These are phyloP conservation scores for Neurospora sp. DNA, from an alignment of 495 filamentous ascomycete species.

Conservation along the genomic window DNA sequence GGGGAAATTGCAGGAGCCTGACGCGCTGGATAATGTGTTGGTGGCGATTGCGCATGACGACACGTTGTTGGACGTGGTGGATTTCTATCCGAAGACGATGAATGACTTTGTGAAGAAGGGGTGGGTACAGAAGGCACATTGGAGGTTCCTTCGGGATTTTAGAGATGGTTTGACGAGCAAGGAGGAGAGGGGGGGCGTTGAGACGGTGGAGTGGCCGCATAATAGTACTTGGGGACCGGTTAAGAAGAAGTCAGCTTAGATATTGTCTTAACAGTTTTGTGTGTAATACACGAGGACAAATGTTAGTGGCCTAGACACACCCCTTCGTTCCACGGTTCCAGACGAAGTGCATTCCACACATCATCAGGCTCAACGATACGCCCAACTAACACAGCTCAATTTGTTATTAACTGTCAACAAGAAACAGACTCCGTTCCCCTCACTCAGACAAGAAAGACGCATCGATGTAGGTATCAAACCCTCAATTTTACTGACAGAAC, in stretches of 20 bases:
- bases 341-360: background rate
- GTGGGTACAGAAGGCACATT: constrained; percentile 38
- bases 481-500: background rate
- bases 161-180: background rate
- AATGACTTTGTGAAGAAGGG: constrained; percentile 42
- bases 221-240: background rate
- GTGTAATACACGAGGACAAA: background rate
- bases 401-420: background rate
- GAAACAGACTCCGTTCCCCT: background rate
- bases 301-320: background rate
- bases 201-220: background rate
- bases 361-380: background rate
- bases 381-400: background rate
- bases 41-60: constrained; percentile 45
- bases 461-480: background rate
- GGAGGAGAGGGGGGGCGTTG: background rate
- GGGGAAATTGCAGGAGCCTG: constrained; percentile 34
- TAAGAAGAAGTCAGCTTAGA: background rate
- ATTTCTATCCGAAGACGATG: constrained; percentile 39
- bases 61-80: constrained; percentile 32
- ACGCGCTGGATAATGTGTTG: constrained; percentile 42
- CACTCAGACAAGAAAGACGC: background rate
- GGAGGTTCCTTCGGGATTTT: constrained; percentile 50
- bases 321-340: background rate
- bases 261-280: background rate